Conservation (phyloP, 140 eudicot genomes). For the Senecio squalidus region DNA sequence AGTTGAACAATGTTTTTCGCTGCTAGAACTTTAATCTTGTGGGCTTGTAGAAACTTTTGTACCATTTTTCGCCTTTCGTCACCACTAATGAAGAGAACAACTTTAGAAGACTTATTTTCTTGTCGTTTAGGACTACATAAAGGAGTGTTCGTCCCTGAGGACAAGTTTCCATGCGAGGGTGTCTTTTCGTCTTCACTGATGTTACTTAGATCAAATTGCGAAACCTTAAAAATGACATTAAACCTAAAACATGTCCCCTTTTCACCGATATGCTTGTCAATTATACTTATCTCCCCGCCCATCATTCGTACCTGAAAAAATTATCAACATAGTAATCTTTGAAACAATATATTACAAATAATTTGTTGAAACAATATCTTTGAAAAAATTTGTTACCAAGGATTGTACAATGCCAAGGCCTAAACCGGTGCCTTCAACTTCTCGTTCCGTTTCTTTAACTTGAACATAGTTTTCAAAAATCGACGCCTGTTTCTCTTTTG, state of each 20-base stretch:
- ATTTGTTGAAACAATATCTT: too few species aligned
- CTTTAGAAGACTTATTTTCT: background rate
- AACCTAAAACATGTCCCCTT: constrained; percentile 74
- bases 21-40: constrained; percentile 32
- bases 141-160: constrained; percentile 29
- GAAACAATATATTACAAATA: background rate
- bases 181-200: constrained; percentile 20
- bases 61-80: constrained; percentile 35
- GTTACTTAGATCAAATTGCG: constrained; percentile 8
- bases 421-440: constrained; percentile 67
- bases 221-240: constrained; percentile 27
- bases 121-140: constrained; percentile 29
- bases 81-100: constrained; percentile 29
- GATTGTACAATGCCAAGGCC: constrained; percentile 91
- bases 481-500: constrained; percentile 60
- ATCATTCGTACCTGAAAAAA: constrained; percentile 61
- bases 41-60: constrained; percentile 38
- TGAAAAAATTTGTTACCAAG: constrained; percentile 38
- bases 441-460: constrained; percentile 40
- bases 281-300: constrained; percentile 81
- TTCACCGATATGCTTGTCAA: constrained; percentile 54
- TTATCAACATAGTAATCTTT: background rate
- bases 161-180: constrained; percentile 16
- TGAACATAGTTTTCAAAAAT: constrained; percentile 77
- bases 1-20: constrained; percentile 31